Evolutionary conservation across 495 filamentous ascomycete genomes (phyloP).

Genomic region (Talaromyces liani): DNA sequence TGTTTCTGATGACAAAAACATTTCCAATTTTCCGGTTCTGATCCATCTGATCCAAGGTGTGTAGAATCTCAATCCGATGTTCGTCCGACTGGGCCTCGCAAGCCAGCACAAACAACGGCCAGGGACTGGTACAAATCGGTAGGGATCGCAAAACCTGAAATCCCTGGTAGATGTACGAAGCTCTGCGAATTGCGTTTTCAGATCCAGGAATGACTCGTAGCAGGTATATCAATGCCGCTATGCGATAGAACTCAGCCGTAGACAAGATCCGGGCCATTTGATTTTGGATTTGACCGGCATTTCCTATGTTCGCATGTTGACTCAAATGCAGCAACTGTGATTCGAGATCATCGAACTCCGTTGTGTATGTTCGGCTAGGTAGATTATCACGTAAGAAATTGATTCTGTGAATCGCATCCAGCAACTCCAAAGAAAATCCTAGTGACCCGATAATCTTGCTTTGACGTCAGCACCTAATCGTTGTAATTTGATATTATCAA

Average conservation of each 20-base stretch:
- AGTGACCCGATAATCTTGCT: slow-evolving; percentile 1
- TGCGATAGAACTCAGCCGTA: slow-evolving; percentile 1
- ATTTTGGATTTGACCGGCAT: neutral
- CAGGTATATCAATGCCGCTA: neutral
- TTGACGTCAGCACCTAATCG: no score
- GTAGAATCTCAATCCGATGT: slow-evolving; percentile 1
- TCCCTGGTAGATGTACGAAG: neutral
- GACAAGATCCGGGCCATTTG: neutral
- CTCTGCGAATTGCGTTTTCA: neutral
- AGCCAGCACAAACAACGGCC: slow-evolving; percentile 4
- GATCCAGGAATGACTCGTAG: neutral
- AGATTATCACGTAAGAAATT: neutral
- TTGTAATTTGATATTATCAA: no score
- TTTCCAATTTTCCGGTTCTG: slow-evolving; percentile 1
- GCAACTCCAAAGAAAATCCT: slow-evolving; percentile 1
- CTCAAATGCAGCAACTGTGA: neutral
- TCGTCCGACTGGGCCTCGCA: slow-evolving; percentile 1
- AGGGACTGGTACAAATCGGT: slow-evolving; percentile 6
- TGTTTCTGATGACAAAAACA: slow-evolving; percentile 6
- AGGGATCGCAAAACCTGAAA: neutral
- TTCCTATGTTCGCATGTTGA: neutral
- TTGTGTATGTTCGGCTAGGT: neutral
- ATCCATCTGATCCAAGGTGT: slow-evolving; percentile 3
- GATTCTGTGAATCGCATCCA: neutral
- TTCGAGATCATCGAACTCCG: neutral